Evolutionary conservation across 2,329 filamentous ascomycete genomes (phyloP), one percentile per base, ranked within the genome.

Genomic region (Biscogniauxia marginata): DNA sequence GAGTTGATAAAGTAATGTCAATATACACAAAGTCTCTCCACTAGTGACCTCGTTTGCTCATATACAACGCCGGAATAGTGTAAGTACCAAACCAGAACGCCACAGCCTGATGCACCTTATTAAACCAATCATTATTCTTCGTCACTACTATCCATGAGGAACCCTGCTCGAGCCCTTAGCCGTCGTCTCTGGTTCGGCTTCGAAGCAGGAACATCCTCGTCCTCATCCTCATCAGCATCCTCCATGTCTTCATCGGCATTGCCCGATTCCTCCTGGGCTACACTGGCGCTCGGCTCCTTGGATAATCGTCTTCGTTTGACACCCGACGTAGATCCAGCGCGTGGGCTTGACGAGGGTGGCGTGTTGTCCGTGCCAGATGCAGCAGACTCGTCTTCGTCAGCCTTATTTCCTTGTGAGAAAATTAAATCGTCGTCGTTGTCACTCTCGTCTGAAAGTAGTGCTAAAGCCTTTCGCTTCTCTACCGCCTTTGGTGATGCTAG

Each of bases 81-180:
- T 18, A 22, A 11, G 18, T 46, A 46, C 44, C n/a, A 18, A 47
- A 51, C 55, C 51, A 23, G 30, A 59, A 65, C 65, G 56, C 65
- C 65, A 25, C 49, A 18, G 30, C 51, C n/a, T 47, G 5, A 67
- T 67, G 61, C 61, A 60, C 50, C 45, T 18, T 34, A 23, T 45
- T 21, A 49, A 39, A n/a, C n/a, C 47, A 39, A 46, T 62, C 56
- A 62, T 67, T 67, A 74, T 53, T 83, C 79, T 60, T 84, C 81
- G 49, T 86, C 84, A 66, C 84, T 84, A 58, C 83, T 85, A 63
- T 86, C 83, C 34, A 84, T 65, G 47, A 86, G 70, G 59, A 86
- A 86, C 0, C 83, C 83, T 18, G 78, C 77, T 52, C 77, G 76
- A 3, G 77, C 73, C 58, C 80, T 74, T 1, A 74, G 72, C 55